phyloP scores from a whole-genome alignment of 2,329 filamentous ascomycete genomes.

The Fulvia fulva region DNA sequence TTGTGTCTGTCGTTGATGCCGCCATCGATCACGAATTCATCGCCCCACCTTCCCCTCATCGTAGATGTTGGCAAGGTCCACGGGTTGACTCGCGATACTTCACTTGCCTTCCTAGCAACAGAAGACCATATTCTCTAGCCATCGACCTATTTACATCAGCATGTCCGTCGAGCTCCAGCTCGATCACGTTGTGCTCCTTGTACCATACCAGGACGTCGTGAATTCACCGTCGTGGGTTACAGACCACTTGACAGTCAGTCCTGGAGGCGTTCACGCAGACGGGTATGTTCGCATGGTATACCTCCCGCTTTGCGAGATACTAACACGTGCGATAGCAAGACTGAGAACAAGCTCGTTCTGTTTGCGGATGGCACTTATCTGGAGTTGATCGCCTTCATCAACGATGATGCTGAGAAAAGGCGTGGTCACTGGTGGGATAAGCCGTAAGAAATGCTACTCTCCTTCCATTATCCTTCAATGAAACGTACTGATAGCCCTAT shows the following conservation, averaged over 20 bases:
- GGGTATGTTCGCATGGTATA: too few relatives aligned
- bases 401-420: constrained; percentile 41
- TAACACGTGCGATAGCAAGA: too few relatives aligned
- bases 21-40: too few relatives aligned
- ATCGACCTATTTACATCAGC: background rate
- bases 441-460: background rate
- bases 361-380: constrained; percentile 63
- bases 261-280: constrained; percentile 60
- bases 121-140: background rate
- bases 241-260: constrained; percentile 54
- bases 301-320: too few relatives aligned
- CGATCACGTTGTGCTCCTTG: constrained; percentile 63
- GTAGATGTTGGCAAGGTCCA: background rate
- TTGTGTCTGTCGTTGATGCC: too few relatives aligned
- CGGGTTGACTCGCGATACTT: background rate
- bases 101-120: background rate
- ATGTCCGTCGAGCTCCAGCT: constrained; percentile 34
- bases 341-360: constrained; percentile 59
- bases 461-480: background rate
- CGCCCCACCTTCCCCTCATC: too few relatives aligned
- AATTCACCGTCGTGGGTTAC: constrained; percentile 50
- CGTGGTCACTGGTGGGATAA: constrained; percentile 55
- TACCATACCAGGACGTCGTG: constrained; percentile 50
- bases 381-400: constrained; percentile 61
- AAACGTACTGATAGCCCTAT: background rate